Base-by-base conservation (phyloP, 495 filamentous ascomycete genomes). In the Neurospora sp. region DNA sequence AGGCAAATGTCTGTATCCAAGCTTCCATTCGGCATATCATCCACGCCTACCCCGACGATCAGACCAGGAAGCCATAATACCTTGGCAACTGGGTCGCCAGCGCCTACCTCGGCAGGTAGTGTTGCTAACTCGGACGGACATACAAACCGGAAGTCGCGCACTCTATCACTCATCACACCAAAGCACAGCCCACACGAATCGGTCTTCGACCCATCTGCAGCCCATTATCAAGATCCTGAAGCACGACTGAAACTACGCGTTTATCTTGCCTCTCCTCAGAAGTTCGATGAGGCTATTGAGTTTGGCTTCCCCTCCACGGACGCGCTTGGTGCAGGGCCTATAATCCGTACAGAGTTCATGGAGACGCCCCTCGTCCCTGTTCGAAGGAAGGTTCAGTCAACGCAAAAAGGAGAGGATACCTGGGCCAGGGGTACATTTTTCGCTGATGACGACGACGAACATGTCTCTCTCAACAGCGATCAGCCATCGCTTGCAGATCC, bases 231-330 rank as follows among this genome's bases (percentile, higher is more conserved):
- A 80, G 94, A 98, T 74, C 94, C 94, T 0, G 93, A 97, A 79
- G 93, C 94, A 43, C 89, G 95, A 43, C 82, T 94, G 69, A 97
- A 95, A 79, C 83, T 98, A 15, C 90, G 93, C 4, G 90, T 94
- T n/a, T 97, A 94, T 75, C 86, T 97, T 4, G 92, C 92, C 21
- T 98, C 95, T 2, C 92, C 94, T 10, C 93, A 97, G 75, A 97
- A 97, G 79, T 97, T 98, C 73, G 96, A 98, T 77, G 94, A 98
- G 83, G 94, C 93, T 2, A 88, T 97, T 71, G 93, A 96, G 78
- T 97, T 96, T 82, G 94, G 95, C 5, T 97, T 98, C 75, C 94
- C 94, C 0, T 90, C 92, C 21, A 87, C 82, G 39, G 82, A 86
- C 43, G 78, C 78, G 3, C 73, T 82, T 34, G 78, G 80, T 0